Evolutionary conservation across 2,329 filamentous ascomycete species (phyloP).

Genomic region (Macrophomina phaseolina): DNA sequence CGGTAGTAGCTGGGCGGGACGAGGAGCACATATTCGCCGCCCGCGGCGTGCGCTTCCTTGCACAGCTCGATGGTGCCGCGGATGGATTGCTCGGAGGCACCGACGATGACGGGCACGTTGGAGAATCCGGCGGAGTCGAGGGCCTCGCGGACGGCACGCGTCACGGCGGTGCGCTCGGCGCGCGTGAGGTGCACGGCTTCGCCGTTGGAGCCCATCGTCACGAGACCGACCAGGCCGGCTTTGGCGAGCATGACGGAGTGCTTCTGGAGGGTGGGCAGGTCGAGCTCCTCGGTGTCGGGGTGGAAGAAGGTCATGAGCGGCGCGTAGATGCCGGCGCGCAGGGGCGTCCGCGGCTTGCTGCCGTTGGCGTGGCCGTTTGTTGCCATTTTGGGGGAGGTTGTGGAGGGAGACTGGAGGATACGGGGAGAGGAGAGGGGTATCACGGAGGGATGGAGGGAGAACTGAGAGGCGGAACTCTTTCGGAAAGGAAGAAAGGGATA

Average conservation of each 20-base stretch:
- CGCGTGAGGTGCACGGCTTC: constrained; percentile 85
- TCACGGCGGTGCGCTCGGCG: constrained; percentile 77
- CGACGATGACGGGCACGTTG: constrained; percentile 79
- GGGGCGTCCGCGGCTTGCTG: constrained; percentile 55
- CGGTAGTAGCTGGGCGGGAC: constrained; percentile 87
- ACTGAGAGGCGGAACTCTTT: neutral
- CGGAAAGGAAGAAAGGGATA: neutral
- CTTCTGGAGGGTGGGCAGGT: constrained; percentile 77
- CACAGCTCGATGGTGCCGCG: constrained; percentile 78
- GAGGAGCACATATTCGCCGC: constrained; percentile 80
- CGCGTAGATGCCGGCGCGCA: constrained; percentile 84
- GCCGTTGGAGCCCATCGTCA: constrained; percentile 89
- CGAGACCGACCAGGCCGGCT: constrained; percentile 79
- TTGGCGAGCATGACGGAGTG: constrained; percentile 79
- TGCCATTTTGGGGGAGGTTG: constrained; percentile 31
- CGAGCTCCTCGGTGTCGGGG: constrained; percentile 80
- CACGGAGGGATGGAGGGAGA: constrained; percentile 25
- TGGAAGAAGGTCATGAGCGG: constrained; percentile 93
- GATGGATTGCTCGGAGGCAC: constrained; percentile 81
- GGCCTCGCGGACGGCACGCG: constrained; percentile 77
- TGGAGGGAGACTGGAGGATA: neutral
- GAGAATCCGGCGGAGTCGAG: constrained; percentile 80
- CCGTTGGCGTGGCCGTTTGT: constrained; percentile 41
- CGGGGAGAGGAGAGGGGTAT: constrained; percentile 8
- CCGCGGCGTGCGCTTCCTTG: constrained; percentile 68